phyloP scores from a whole-genome alignment of 306 rosid genomes.

The Sophora flavescens region DNA sequence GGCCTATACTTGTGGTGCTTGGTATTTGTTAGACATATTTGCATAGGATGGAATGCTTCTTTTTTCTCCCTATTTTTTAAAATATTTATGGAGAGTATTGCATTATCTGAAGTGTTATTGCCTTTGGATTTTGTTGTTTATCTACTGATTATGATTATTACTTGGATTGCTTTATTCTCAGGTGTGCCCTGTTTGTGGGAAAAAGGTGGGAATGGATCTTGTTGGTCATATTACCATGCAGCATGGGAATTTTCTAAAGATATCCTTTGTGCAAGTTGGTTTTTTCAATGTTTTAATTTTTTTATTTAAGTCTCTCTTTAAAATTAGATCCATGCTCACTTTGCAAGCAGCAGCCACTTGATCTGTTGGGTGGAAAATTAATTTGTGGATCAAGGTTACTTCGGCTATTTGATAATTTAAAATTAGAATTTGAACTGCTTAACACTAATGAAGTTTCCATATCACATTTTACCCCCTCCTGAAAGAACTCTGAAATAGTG shows the following conservation, averaged over 20 bases:
- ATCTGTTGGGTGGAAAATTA: background rate
- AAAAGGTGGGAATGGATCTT: conserved; percentile 76
- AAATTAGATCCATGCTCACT: conserved; percentile 12
- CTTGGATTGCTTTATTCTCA: conserved; percentile 48
- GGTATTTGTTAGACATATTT: background rate
- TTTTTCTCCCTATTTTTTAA: background rate
- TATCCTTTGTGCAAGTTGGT: conserved; percentile 70
- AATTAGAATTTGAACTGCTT: background rate
- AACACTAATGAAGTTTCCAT: background rate
- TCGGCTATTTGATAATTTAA: background rate
- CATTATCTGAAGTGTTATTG: background rate
- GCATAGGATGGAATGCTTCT: background rate
- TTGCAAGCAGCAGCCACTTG: conserved; percentile 5
- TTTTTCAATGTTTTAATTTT: background rate
- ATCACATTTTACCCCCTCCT: background rate
- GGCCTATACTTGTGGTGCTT: conserved; percentile 9
- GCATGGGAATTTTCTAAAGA: conserved; percentile 81
- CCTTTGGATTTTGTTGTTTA: conserved; percentile 26
- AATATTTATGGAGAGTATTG: background rate
- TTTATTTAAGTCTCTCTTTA: background rate
- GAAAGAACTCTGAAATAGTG: background rate
- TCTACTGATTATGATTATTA: conserved; percentile 26
- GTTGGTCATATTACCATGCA: conserved; percentile 81
- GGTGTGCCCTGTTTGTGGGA: conserved; percentile 85
- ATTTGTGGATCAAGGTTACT: background rate